Percentiles rank a stretch among this genome's conserved stretches.
Conservation (phyloP, 371 early-diverging fungal species). For the Syncephalis fuscata region DNA sequence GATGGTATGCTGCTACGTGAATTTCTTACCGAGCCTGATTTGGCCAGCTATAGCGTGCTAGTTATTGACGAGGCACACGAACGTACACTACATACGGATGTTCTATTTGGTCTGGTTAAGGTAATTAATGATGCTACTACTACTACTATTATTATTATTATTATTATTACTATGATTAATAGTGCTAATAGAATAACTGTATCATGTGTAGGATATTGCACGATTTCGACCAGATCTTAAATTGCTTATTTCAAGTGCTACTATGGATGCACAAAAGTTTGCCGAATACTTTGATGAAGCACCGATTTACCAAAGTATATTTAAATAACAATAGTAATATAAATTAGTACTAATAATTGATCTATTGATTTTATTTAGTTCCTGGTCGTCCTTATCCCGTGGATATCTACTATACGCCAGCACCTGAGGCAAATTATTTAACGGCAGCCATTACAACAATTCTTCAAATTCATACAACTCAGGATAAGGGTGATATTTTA, state of each 20-base stretch:
- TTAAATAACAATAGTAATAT: too few species aligned
- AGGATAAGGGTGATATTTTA: constrained; percentile 85
- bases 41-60: constrained; percentile 75
- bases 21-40: constrained; percentile 93
- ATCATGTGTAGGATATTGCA: constrained; percentile 52
- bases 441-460: constrained; percentile 89
- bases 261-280: constrained; percentile 95
- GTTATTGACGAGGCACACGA: constrained; percentile 99
- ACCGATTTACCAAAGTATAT: constrained; percentile 74
- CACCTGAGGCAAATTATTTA: constrained; percentile 95
- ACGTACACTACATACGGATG: constrained; percentile 95
- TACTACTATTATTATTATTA: too few species aligned
- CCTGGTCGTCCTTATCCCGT: constrained; percentile 92
- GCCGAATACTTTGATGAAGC: constrained; percentile 89
- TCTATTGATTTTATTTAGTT: constrained; percentile 10
- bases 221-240: constrained; percentile 87
- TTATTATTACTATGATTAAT: too few species aligned
- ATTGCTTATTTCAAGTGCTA: constrained; percentile 97
- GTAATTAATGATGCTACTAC: too few species aligned
- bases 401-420: constrained; percentile 86
- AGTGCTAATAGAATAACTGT: not conserved
- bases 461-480: constrained; percentile 88
- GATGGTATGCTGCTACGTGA: constrained; percentile 98
- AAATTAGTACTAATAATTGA: too few species aligned
- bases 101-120: constrained; percentile 93